Percentiles rank a stretch among this genome's conserved stretches.
Evolutionary conservation across 2,329 filamentous ascomycete species (phyloP).

Genomic region (Plenodomus tracheiphilus): DNA sequence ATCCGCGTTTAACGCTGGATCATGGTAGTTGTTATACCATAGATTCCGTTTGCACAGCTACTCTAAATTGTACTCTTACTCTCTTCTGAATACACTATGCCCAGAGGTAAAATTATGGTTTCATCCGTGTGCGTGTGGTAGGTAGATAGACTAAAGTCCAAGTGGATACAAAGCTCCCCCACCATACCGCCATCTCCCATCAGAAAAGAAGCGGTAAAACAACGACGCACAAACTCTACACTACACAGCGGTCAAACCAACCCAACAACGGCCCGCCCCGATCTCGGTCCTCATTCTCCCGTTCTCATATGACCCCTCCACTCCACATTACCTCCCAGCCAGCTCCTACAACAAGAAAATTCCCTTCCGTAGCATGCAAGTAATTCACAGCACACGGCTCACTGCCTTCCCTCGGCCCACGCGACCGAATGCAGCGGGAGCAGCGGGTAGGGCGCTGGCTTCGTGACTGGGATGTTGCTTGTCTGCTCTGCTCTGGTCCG

Average conservation of each 20-base stretch:
- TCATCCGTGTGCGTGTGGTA: no score
- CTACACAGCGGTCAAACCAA: conserved; percentile 4
- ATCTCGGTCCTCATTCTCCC: conserved; percentile 7
- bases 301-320: neutral
- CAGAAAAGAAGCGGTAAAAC: neutral
- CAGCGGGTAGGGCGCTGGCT: neutral
- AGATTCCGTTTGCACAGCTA: neutral
- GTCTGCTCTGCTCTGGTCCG: no score
- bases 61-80: neutral
- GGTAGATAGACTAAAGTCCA: no score
- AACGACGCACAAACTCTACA: neutral
- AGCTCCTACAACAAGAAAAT: no score
- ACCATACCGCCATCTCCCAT: neutral
- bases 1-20: neutral
- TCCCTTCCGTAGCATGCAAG: no score
- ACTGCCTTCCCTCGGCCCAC: neutral
- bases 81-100: no score
- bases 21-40: no score
- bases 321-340: no score
- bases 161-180: neutral
- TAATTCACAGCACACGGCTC: neutral
- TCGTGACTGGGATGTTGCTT: neutral
- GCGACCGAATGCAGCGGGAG: neutral
- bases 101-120: no score
- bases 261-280: conserved; percentile 26